A percentile compares a stretch with the other conserved stretches of the same genome.
These are phyloP conservation scores for Pseudomicrostroma phylloplanum DNA, from an alignment of 1,284 basidiomycete species.

Conservation along the genomic window DNA sequence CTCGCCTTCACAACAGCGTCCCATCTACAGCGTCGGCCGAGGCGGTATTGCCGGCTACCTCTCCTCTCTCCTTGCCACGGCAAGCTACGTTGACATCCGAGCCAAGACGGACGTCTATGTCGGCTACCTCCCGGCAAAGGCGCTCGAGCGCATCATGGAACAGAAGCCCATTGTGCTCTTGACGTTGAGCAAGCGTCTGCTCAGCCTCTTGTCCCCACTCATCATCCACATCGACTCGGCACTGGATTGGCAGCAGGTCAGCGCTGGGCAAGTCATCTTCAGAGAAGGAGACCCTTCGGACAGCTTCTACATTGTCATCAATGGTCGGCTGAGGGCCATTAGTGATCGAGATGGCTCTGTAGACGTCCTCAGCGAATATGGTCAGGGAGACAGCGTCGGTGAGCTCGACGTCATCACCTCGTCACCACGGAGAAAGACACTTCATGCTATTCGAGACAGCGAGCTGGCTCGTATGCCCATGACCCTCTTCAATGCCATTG, in stretches of 20 bases:
- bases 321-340: conserved; percentile 80
- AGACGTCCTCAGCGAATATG: conserved; percentile 83
- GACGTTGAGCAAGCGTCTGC: conserved; percentile 89
- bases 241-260: conserved; percentile 95
- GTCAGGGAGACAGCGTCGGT: conserved; percentile 67
- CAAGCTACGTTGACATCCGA: conserved; percentile 90
- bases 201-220: conserved; percentile 85
- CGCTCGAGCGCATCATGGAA: conserved; percentile 83
- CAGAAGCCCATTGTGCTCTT: conserved; percentile 88
- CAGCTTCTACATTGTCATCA: conserved; percentile 95
- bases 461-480: conserved; percentile 97
- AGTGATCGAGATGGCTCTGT: conserved; percentile 63
- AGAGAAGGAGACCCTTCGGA: conserved; percentile 81
- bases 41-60: conserved; percentile 97
- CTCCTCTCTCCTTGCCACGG: conserved; percentile 82
- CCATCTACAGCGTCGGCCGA: conserved; percentile 76
- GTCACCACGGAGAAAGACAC: conserved; percentile 75
- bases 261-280: conserved; percentile 84
- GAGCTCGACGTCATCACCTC: conserved; percentile 97
- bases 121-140: conserved; percentile 81
- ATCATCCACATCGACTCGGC: conserved; percentile 96
- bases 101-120: conserved; percentile 97
- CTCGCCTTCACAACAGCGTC: conserved; percentile 6
- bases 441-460: conserved; percentile 95
- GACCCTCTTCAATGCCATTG: conserved; percentile 88